These are phyloP conservation scores for Skeletonema potamos DNA, from an alignment of 108 stramenopile species.

Conservation along the genomic window DNA sequence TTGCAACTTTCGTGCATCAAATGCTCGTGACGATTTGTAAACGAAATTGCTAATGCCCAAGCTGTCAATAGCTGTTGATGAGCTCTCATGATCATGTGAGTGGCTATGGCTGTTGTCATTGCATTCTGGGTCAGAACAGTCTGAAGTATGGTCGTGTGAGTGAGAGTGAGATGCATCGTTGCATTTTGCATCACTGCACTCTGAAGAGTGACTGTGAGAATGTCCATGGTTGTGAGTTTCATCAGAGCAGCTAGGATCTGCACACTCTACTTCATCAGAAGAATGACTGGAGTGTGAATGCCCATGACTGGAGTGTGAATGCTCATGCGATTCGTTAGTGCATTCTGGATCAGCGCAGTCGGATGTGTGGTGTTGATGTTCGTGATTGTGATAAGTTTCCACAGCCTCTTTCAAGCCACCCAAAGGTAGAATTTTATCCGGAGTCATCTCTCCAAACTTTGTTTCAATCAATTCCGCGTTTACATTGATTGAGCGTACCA, in stretches of 20 bases:
- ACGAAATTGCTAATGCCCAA: slow-evolving; percentile 88
- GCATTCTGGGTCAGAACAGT: slow-evolving; percentile 49
- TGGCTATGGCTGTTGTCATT: slow-evolving; percentile 46
- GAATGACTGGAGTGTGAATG: slow-evolving; percentile 31
- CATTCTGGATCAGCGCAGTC: slow-evolving; percentile 14
- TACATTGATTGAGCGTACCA: slow-evolving; percentile 74
- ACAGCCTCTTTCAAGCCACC: neutral
- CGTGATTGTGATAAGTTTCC: slow-evolving; percentile 24
- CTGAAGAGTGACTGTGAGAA: slow-evolving; percentile 5
- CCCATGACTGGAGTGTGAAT: slow-evolving; percentile 16
- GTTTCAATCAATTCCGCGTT: slow-evolving; percentile 59
- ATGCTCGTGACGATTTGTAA: slow-evolving; percentile 80
- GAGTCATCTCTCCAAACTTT: slow-evolving; percentile 66
- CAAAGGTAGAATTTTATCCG: slow-evolving; percentile 39
- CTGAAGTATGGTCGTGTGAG: slow-evolving; percentile 17
- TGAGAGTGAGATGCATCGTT: slow-evolving; percentile 20
- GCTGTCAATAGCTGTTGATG: slow-evolving; percentile 52
- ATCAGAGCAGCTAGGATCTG: slow-evolving; percentile 24
- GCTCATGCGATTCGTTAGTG: slow-evolving; percentile 33
- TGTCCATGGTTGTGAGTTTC: slow-evolving; percentile 42
- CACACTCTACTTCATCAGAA: neutral
- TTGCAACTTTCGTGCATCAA: slow-evolving; percentile 59
- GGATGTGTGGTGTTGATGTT: slow-evolving; percentile 19
- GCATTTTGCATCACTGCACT: slow-evolving; percentile 42
- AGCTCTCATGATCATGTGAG: slow-evolving; percentile 41